A percentile compares a stretch with the other conserved stretches of the same genome.
phyloP scores from a whole-genome alignment of 371 early-diverging fungal genomes.

The Mucor sp. region DNA sequence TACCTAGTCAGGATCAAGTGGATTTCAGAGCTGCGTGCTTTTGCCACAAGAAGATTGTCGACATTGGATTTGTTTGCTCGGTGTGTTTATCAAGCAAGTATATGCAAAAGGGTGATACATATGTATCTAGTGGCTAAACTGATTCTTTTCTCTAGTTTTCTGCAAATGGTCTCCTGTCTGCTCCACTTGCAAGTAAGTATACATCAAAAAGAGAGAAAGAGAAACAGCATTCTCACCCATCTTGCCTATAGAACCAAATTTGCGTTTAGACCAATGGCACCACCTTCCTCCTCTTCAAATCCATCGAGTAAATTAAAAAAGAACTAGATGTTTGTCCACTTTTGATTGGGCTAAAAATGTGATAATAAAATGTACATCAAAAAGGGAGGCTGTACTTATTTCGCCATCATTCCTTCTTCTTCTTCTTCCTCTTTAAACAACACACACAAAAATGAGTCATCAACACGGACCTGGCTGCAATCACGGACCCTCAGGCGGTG shows the following conservation, averaged over 20 bases:
- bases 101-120: not conserved
- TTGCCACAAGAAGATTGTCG: constrained; percentile 91
- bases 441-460: constrained; percentile 23
- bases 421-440: not conserved
- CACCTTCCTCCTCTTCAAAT: not conserved
- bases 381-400: not conserved
- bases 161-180: constrained; percentile 75
- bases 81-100: constrained; percentile 92
- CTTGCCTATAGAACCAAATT: constrained; percentile 60
- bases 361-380: not conserved
- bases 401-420: not conserved
- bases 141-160: constrained; percentile 55
- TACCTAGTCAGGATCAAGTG: constrained; percentile 80
- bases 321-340: not conserved
- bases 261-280: constrained; percentile 57
- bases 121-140: not conserved
- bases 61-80: constrained; percentile 94
- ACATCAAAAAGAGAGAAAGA: not conserved
- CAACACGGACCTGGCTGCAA: constrained; percentile 32
- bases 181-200: constrained; percentile 74
- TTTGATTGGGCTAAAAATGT: constrained; percentile 3
- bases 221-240: not conserved
- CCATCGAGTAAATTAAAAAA: not conserved
- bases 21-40: constrained; percentile 97
- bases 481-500: constrained; percentile 20